Conservation (phyloP, 257 asterid genomes). For the Solanum rostratum region DNA sequence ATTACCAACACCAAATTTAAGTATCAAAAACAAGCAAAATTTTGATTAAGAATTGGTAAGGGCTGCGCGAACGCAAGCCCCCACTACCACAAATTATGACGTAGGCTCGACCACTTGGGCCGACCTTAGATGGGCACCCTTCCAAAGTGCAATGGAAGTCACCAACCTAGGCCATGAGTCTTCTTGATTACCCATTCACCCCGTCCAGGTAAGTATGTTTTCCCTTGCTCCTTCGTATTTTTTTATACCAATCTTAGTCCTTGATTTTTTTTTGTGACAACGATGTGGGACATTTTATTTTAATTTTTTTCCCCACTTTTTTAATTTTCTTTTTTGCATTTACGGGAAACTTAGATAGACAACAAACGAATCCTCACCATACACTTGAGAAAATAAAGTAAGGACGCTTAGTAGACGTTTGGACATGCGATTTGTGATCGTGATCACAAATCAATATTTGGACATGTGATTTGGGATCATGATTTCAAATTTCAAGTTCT, state of each 20-base stretch:
- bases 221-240: neutral
- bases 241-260: neutral
- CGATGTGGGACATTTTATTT: neutral
- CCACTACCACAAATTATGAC: slow-evolving; percentile 5
- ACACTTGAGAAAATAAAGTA: no score
- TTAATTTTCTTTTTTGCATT: no score
- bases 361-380: neutral
- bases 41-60: neutral
- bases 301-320: no score
- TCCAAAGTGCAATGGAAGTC: slow-evolving; percentile 16
- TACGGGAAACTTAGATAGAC: neutral
- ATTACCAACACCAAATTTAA: no score
- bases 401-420: no score
- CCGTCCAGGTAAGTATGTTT: slow-evolving; percentile 20
- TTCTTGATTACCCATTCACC: slow-evolving; percentile 4
- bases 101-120: slow-evolving; percentile 3
- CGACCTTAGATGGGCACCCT: slow-evolving; percentile 2
- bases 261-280: no score
- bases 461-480: no score
- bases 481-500: no score
- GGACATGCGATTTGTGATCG: no score
- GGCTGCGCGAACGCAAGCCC: slow-evolving; percentile 12
- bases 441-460: no score
- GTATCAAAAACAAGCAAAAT: neutral
- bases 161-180: slow-evolving; percentile 7